Conservation (phyloP, 768 basidiomycete species). For the Hysterangium stoloniferum region DNA sequence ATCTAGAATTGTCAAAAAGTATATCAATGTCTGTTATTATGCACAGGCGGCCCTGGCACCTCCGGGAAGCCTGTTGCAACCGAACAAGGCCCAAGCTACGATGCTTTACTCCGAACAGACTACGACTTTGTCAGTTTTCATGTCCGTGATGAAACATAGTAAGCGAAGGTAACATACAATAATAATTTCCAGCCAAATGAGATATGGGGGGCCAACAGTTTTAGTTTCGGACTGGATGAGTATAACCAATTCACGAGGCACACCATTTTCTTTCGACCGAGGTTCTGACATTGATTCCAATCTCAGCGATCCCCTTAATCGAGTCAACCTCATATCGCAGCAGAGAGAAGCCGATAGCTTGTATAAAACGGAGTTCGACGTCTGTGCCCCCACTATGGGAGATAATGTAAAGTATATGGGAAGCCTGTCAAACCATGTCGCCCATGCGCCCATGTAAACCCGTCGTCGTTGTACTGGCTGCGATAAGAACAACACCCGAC, state of each 20-base stretch:
- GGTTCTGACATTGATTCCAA: conserved; percentile 11
- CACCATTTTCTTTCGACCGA: conserved; percentile 8
- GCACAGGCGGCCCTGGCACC: conserved; percentile 1
- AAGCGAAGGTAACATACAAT: neutral
- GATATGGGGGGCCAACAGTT: conserved; percentile 7
- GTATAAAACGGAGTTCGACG: conserved; percentile 7
- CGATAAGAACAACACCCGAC: no score
- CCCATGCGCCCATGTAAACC: conserved; percentile 11
- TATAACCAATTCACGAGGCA: conserved; percentile 7
- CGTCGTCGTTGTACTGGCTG: conserved; percentile 3
- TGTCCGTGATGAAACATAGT: conserved; percentile 13
- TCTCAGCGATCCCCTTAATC: neutral
- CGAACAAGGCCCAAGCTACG: neutral
- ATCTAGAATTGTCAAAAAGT: no score
- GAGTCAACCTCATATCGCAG: conserved; percentile 1
- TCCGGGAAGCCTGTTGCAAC: conserved; percentile 1
- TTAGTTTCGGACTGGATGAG: conserved; percentile 1
- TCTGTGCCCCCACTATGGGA: conserved; percentile 12
- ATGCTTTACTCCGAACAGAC: conserved; percentile 5
- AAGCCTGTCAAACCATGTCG: conserved; percentile 14
- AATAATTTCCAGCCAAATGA: no score
- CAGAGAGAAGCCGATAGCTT: conserved; percentile 2
- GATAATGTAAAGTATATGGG: conserved; percentile 14
- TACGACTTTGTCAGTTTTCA: conserved; percentile 16
- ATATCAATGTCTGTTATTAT: neutral